Conservation (phyloP, 2,329 filamentous ascomycete species). For the Cercospora citrullina region DNA sequence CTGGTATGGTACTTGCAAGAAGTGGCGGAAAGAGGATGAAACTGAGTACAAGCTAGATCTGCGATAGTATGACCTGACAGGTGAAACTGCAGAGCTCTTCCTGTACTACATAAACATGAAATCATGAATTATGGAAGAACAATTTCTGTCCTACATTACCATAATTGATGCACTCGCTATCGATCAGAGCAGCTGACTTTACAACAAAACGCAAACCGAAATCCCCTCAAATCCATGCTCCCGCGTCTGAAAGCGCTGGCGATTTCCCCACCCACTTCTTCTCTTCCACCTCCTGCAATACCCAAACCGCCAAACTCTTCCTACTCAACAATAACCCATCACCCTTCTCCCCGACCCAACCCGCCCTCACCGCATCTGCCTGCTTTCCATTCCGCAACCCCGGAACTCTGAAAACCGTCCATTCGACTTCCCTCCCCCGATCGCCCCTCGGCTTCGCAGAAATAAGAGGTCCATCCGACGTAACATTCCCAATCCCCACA, state of each 20-base stretch:
- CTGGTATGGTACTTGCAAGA: constrained; percentile 33
- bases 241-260: constrained; percentile 26
- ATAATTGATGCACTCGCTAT: background rate
- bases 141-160: too few relatives aligned
- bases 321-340: constrained; percentile 26
- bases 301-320: constrained; percentile 29
- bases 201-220: background rate
- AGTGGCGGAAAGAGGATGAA: constrained; percentile 25
- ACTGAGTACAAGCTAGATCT: constrained; percentile 25
- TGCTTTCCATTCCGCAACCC: constrained; percentile 21
- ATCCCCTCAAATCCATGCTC: constrained; percentile 23
- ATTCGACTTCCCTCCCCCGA: constrained; percentile 19
- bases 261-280: constrained; percentile 28
- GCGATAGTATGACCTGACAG: constrained; percentile 8
- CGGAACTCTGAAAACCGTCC: constrained; percentile 29
- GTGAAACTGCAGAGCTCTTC: background rate
- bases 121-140: too few relatives aligned
- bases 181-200: background rate
- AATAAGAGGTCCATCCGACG: background rate
- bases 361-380: constrained; percentile 23
- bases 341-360: constrained; percentile 18
- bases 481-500: constrained; percentile 24
- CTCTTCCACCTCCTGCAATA: constrained; percentile 28
- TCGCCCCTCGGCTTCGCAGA: background rate
- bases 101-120: background rate